Evolutionary conservation across 345 rosid genomes (phyloP), one percentile per base, ranked within the genome.

Genomic region (Carallia brachiata): DNA sequence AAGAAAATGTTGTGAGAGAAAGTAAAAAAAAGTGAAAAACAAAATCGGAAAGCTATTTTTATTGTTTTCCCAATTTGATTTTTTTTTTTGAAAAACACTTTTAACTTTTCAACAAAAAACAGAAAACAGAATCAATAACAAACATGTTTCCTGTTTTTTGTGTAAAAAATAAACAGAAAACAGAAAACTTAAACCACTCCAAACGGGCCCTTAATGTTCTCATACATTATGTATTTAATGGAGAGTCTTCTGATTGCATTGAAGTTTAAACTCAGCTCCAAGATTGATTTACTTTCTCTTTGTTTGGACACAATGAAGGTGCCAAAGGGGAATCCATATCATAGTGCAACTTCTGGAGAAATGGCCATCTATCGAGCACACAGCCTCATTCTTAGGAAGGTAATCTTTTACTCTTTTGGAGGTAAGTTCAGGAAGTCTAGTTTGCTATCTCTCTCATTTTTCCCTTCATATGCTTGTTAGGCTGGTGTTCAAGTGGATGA

Each of bases 271-370:
- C 31, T 56, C 60, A 23, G 18, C 52, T 73, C 57, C 30, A 57
- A 53, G 39, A 60, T 48, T 62, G 39, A 61, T 36, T 63, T 52
- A 23, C 4, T 36, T 66, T 4, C 16, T 30, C 0, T 55, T 39
- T 31, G 9, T 62, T 66, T 50, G 30, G 67, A 34, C 50, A 36
- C n/a, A 58, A 52, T 81, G 60, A 76, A 92, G 96, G 91, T 92
- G 65, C 96, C 97, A 6, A 92, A 89, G 64, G 96, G 98, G 36
- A 92, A 92, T 71, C 98, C 98, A 68, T 90, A 90, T 70, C 98
- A 92, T 55, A 92, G 98, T 73, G 97, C 97, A 74, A 92, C 95
- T 75, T 92, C 98, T 31, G 98, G 98, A 73, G 98, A 92, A 89
- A 89, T 85, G 91, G 90, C 92, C 17, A 81, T 92, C 69, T 92